Percentiles rank a stretch among this genome's conserved stretches.
phyloP scores from a whole-genome alignment of 2,329 filamentous ascomycete genomes.

The Stachybotrys echinatus region DNA sequence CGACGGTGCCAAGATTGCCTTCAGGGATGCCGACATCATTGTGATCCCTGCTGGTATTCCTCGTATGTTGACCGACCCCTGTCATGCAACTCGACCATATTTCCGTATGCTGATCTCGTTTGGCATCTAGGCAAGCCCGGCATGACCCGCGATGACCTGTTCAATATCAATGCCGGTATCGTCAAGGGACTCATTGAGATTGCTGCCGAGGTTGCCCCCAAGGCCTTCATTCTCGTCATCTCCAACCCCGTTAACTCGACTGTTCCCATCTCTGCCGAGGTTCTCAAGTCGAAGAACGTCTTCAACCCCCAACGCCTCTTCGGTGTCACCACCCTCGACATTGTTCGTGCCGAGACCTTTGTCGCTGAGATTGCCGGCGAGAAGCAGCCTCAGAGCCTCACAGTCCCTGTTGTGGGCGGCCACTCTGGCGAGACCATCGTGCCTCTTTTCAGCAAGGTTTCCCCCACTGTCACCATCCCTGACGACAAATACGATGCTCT shows the following conservation, averaged over 20 bases:
- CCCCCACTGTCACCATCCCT: slow-evolving; percentile 74
- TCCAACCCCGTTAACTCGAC: slow-evolving; percentile 99
- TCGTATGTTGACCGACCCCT: slow-evolving; percentile 53
- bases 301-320: slow-evolving; percentile 96
- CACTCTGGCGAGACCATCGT: slow-evolving; percentile 99
- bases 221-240: slow-evolving; percentile 94
- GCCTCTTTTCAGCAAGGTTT: slow-evolving; percentile 89
- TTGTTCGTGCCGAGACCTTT: slow-evolving; percentile 97
- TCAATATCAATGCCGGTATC: slow-evolving; percentile 99
- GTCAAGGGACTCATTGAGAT: slow-evolving; percentile 90
- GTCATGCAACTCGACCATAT: slow-evolving; percentile 8
- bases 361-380: slow-evolving; percentile 80
- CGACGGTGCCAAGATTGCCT: slow-evolving; percentile 77
- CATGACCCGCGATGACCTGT: slow-evolving; percentile 98
- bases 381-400: slow-evolving; percentile 75
- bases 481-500: slow-evolving; percentile 85
- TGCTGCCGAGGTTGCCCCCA: slow-evolving; percentile 80
- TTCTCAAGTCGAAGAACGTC: slow-evolving; percentile 86
- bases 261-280: slow-evolving; percentile 94
- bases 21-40: slow-evolving; percentile 92
- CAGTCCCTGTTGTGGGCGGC: slow-evolving; percentile 88
- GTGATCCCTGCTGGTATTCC: slow-evolving; percentile 98
- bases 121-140: slow-evolving; percentile 78
- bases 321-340: slow-evolving; percentile 96
- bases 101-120: slow-evolving; percentile 11